Evolutionary conservation across 75 land plant genomes (phyloP).

Genomic region (Pinus albicaulis): DNA sequence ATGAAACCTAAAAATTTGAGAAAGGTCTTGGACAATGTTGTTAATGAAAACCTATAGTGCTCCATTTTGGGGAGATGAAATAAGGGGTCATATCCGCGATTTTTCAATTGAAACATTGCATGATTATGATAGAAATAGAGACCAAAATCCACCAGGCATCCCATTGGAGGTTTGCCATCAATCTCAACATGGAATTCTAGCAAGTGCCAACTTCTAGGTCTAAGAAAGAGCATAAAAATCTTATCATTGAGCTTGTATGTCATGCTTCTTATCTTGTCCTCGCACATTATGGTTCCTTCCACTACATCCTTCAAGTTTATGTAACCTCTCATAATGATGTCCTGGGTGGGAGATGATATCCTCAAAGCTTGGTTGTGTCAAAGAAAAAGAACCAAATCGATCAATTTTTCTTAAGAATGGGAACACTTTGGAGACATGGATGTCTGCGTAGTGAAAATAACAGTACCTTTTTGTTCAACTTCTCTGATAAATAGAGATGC

Average conservation of each 20-base stretch:
- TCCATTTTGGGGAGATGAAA: slow-evolving; percentile 98
- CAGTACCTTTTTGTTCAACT: no score
- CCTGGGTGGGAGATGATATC: slow-evolving; percentile 93
- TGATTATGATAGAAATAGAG: slow-evolving; percentile 92
- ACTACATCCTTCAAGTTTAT: slow-evolving; percentile 86
- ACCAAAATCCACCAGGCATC: slow-evolving; percentile 87
- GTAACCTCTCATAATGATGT: slow-evolving; percentile 80
- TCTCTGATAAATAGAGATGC: no score
- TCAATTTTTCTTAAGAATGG: no score
- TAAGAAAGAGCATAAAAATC: slow-evolving; percentile 74
- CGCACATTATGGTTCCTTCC: slow-evolving; percentile 58
- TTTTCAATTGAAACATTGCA: slow-evolving; percentile 40
- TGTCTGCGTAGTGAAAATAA: no score
- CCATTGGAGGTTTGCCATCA: slow-evolving; percentile 86
- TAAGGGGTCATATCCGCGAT: slow-evolving; percentile 79
- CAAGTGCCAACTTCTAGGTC: slow-evolving; percentile 90
- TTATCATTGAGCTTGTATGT: slow-evolving; percentile 76
- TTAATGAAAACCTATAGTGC: slow-evolving; percentile 54
- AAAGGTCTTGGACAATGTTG: neutral
- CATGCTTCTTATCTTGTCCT: slow-evolving; percentile 73
- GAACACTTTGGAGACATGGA: no score
- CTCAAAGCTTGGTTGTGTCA: slow-evolving; percentile 81
- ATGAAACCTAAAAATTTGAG: no score
- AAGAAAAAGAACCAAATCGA: neutral
- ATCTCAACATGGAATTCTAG: slow-evolving; percentile 82